These are phyloP conservation scores for Hypoxylon perforatum DNA, from an alignment of 495 filamentous ascomycete species.

Conservation along the genomic window DNA sequence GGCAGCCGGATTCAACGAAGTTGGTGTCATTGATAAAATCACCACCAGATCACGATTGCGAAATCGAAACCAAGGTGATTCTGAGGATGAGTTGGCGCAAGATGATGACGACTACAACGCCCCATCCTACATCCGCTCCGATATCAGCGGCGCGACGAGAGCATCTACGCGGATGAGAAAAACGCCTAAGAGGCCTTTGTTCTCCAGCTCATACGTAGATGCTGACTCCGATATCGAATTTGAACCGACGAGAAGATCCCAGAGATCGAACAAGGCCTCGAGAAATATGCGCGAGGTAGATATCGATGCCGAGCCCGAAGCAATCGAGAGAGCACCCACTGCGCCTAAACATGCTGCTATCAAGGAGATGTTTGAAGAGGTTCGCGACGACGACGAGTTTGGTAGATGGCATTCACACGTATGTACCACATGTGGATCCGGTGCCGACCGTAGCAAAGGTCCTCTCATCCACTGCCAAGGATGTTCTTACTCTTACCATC, in stretches of 20 bases:
- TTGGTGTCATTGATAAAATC: constrained; percentile 5
- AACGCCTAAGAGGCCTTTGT: constrained; percentile 6
- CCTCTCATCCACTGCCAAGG: constrained; percentile 88
- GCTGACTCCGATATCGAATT: constrained; percentile 58
- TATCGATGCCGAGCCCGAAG: constrained; percentile 61
- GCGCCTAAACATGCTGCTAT: constrained; percentile 67
- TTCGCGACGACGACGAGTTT: constrained; percentile 68
- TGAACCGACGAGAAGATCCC: constrained; percentile 64
- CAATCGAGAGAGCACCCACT: constrained; percentile 65
- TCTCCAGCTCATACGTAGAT: constrained; percentile 10
- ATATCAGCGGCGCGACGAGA: constrained; percentile 42
- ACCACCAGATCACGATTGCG: constrained; percentile 23
- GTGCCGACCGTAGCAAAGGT: constrained; percentile 64
- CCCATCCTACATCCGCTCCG: constrained; percentile 53
- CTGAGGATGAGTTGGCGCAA: constrained; percentile 57
- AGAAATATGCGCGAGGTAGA: constrained; percentile 72
- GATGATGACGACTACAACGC: constrained; percentile 42
- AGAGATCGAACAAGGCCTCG: constrained; percentile 54
- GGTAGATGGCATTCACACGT: constrained; percentile 69
- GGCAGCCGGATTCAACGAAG: constrained; percentile 15
- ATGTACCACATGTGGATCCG: constrained; percentile 75
- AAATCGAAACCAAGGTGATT: constrained; percentile 46
- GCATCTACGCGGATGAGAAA: constrained; percentile 26
- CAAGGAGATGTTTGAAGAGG: constrained; percentile 72
- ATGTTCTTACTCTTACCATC: constrained; percentile 85